Percentiles rank a stretch among this genome's conserved stretches.
Evolutionary conservation across 2,329 filamentous ascomycete genomes (phyloP).

Genomic region (Pseudogymnoascus sp.): DNA sequence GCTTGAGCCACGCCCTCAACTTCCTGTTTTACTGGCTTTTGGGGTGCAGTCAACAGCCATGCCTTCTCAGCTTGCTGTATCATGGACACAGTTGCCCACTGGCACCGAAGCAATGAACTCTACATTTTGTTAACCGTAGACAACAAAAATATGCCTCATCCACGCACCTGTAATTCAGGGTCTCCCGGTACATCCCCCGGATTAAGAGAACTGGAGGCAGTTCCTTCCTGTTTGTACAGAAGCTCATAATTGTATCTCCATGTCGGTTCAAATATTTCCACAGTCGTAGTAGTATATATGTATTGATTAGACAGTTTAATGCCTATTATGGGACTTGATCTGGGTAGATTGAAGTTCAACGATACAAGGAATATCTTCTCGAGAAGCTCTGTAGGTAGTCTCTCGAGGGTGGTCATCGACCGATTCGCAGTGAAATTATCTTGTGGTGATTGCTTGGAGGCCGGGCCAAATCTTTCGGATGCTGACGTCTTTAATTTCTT

Average conservation of each 20-base stretch:
- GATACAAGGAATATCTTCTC: slow-evolving; percentile 23
- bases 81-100: slow-evolving; percentile 5
- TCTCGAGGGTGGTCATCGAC: slow-evolving; percentile 25
- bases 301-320: slow-evolving; percentile 22
- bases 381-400: slow-evolving; percentile 24
- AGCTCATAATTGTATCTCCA: slow-evolving; percentile 18
- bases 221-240: background rate
- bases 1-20: background rate
- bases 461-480: background rate
- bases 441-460: slow-evolving; percentile 14
- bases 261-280: slow-evolving; percentile 20
- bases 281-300: slow-evolving; percentile 20
- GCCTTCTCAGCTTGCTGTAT: slow-evolving; percentile 8
- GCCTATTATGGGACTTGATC: slow-evolving; percentile 23
- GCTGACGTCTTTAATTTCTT: background rate
- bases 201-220: background rate
- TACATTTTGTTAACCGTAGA: background rate
- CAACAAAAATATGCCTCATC: background rate
- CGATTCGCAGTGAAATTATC: slow-evolving; percentile 23
- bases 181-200: background rate
- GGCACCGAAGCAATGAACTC: slow-evolving; percentile 2
- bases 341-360: slow-evolving; percentile 23
- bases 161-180: background rate
- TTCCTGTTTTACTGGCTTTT: background rate
- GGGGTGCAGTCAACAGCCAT: background rate